Base-by-base conservation (phyloP, 2,329 filamentous ascomycete genomes). In the Rutstroemia sydowiana region DNA sequence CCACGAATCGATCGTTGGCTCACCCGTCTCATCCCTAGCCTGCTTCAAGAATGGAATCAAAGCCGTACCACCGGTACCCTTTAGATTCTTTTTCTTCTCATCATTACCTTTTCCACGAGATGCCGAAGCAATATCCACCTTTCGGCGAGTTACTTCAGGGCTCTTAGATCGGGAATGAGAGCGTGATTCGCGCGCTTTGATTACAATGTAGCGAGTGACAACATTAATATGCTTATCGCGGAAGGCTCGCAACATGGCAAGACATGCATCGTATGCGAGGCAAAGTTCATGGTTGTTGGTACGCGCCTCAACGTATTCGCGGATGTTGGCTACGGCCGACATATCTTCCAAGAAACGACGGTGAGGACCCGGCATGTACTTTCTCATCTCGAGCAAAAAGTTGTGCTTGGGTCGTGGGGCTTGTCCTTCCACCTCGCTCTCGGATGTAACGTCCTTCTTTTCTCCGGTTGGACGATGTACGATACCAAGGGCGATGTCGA, bases 21-120 rank as follows among this genome's bases (percentile, higher is more conserved):
- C 92, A 14, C 88, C 88, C 0, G 93, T 98, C 75, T 98, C 93
- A 63, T 98, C 91, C 26, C 93, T 79, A 4, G 93, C 93, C 70
- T 98, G 93, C 70, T 97, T 96, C 55, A 98, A 74, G 70, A 98
- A 98, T 0, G 92, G 88, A 51, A 98, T 96, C 52, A 98, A 73
- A 0, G 91, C 88, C 0, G 93, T 97, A 14, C 93, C 93, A 13
- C 93, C 93, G 0, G 93, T 98, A 2, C 93, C 93, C 41, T 87
- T 88, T 26, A 95, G 77, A 46, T 85, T 85, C 59, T 77, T 78
- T 55, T 63, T 65, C 16, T 40, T 54, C 23, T 43, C 57, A 63
- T 73, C 71, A 56, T 75, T 71, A 44, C 72, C 70, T 14, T 67
- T 64, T 20, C 62, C 54, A 10, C 55, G 46, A 2, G 77, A 78